phyloP scores from a whole-genome alignment of 495 filamentous ascomycete genomes.

The Aspergillus coremiiformis region DNA sequence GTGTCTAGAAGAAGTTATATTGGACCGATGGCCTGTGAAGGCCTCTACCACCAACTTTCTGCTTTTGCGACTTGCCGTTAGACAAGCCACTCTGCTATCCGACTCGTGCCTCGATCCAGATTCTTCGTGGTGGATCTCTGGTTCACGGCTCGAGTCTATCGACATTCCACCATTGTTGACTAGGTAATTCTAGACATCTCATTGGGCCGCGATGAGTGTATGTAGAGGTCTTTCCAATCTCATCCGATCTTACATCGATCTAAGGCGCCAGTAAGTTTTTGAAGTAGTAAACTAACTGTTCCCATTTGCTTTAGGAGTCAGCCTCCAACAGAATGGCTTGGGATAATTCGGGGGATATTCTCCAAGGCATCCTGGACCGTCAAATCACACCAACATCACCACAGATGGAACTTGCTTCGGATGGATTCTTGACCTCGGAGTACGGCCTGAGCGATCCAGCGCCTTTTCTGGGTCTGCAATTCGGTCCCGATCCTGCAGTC shows the following conservation, averaged over 20 bases:
- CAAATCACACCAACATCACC: conserved; percentile 13
- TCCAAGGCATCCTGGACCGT: conserved; percentile 31
- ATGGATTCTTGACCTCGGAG: conserved; percentile 13
- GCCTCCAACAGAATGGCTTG: conserved; percentile 15
- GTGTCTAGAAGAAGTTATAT: background rate
- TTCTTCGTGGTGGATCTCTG: no score
- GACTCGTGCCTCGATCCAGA: background rate
- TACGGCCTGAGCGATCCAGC: conserved; percentile 21
- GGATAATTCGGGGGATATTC: conserved; percentile 27
- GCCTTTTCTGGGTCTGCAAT: conserved; percentile 28
- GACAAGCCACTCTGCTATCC: background rate
- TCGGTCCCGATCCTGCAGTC: conserved; percentile 17
- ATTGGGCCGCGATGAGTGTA: conserved; percentile 5
- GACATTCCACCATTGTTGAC: background rate
- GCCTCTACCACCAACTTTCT: background rate
- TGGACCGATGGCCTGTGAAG: background rate
- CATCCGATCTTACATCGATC: background rate
- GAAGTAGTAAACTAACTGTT: background rate
- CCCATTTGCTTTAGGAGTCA: conserved; percentile 1
- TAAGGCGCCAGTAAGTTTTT: background rate
- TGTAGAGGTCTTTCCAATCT: background rate
- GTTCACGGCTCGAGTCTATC: background rate
- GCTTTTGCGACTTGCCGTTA: background rate
- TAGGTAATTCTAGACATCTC: background rate
- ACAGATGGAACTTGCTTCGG: conserved; percentile 10